Conservation (phyloP, 306 rosid species). For the Glycine tomentella region DNA sequence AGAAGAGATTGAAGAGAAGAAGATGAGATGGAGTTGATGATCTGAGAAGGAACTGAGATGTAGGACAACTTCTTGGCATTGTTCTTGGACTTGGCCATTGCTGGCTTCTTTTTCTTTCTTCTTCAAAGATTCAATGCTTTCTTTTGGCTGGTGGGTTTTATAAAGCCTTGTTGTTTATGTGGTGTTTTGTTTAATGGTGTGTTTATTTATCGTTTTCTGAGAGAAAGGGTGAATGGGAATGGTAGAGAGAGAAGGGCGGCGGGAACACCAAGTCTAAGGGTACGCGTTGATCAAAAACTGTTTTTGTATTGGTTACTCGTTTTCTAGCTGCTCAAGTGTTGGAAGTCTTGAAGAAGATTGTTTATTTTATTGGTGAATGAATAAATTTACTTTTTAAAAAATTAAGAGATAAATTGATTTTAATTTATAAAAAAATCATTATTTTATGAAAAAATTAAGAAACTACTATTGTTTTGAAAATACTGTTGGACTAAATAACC, state of each 20-base stretch:
- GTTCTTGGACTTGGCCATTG: slow-evolving; percentile 77
- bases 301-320: too few species aligned
- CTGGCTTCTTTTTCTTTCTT: neutral
- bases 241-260: slow-evolving; percentile 52
- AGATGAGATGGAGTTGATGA: slow-evolving; percentile 78
- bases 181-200: neutral
- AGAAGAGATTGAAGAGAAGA: slow-evolving; percentile 80
- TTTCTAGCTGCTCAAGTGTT: too few species aligned
- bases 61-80: slow-evolving; percentile 69
- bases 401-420: too few species aligned
- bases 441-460: too few species aligned
- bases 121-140: neutral
- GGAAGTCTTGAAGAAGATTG: too few species aligned
- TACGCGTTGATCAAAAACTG: slow-evolving; percentile 53
- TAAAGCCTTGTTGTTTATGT: slow-evolving; percentile 21
- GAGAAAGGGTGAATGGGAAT: too few species aligned
- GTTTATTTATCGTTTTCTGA: slow-evolving; percentile 11
- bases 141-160: slow-evolving; percentile 32
- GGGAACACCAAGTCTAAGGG: slow-evolving; percentile 46
- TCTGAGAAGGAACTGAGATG: slow-evolving; percentile 97
- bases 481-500: too few species aligned
- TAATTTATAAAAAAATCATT: too few species aligned
- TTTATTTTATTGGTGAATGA: too few species aligned
- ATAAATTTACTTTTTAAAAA: too few species aligned
- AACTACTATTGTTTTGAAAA: too few species aligned